Base-by-base conservation (phyloP, 2,329 filamentous ascomycete genomes). In the Cercospora sp. region DNA sequence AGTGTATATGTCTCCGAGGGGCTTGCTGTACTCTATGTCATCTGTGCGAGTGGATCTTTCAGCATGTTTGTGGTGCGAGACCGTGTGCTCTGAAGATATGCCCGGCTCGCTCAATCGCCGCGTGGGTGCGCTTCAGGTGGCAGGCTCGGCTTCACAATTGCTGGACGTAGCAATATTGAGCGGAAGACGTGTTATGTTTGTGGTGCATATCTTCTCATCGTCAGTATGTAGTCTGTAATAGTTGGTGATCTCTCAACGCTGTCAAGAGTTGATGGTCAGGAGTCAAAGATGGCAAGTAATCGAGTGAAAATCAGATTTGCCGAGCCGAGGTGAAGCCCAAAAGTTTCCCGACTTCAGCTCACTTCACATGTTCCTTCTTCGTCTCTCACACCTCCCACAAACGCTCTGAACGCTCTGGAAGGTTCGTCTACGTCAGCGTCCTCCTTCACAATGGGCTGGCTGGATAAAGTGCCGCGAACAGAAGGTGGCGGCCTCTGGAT, bases 381-480 rank as follows among this genome's bases (percentile, higher is more conserved):
- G 9, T 28, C 23, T 45, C 33, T 23, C 42, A 62, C 36, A 13
- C 28, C 40, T 33, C 16, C 18, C 13, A 58, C 16, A 8, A n/a
- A n/a, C n/a, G n/a, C n/a, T n/a, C n/a, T n/a, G n/a, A n/a, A 26
- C 3, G 4, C n/a, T n/a, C 18, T 26, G 31, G 5, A 5, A 10
- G 9, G 8, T n/a, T 1, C 13, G 5, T 58, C 36, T 1, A 3
- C 42, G 42, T 12, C 23, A 65, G 31, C 36, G 60, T n/a, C 26
- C 18, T 18, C n/a, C 16, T n/a, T 30, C 12, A 7, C 40, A 16
- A 75, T 81, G 80, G 79, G 79, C 69, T 81, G 79, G 79, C 74
- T 81, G n/a, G 79, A 81, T 64, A 73, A 70, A 23, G 75, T 81
- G 3, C 80, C 80, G 1, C 75, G 78, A 9, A 73, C 76, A 6